Conservation (phyloP, 257 asterid genomes). For the Prunella vulgaris region DNA sequence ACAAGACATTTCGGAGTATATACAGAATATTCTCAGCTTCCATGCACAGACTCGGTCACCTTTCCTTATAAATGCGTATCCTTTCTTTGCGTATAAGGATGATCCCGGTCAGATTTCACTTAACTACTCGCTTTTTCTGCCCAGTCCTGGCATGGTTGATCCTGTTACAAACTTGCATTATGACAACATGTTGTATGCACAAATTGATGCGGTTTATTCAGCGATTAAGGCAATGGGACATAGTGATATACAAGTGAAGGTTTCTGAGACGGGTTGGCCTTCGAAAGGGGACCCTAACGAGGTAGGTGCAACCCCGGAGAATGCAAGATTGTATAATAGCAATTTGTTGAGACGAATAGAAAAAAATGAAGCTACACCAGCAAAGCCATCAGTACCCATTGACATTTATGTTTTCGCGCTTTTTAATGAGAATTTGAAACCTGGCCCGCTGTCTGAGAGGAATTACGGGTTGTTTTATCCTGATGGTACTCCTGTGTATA, state of each 20-base stretch:
- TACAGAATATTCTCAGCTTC: constrained; percentile 54
- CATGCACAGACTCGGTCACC: constrained; percentile 65
- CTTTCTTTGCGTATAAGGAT: constrained; percentile 84
- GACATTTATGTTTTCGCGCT: constrained; percentile 87
- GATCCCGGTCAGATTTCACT: constrained; percentile 49
- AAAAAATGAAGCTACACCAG: constrained; percentile 78
- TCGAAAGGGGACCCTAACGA: constrained; percentile 75
- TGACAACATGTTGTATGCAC: constrained; percentile 93
- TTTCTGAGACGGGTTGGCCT: constrained; percentile 98
- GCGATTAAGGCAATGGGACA: constrained; percentile 78
- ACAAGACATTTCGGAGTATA: constrained; percentile 51
- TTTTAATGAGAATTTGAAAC: constrained; percentile 83
- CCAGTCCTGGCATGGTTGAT: constrained; percentile 55
- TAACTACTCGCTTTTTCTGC: constrained; percentile 72
- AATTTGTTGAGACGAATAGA: constrained; percentile 59
- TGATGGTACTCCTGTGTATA: constrained; percentile 76
- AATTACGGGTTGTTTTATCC: constrained; percentile 87
- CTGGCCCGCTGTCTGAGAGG: constrained; percentile 90
- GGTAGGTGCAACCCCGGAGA: constrained; percentile 79
- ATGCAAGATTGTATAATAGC: constrained; percentile 70
- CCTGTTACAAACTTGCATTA: constrained; percentile 57
- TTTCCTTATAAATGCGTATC: constrained; percentile 80
- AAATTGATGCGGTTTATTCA: constrained; percentile 83
- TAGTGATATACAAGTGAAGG: constrained; percentile 50
- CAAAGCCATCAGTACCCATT: constrained; percentile 61